These are phyloP conservation scores for Trichosporon sp. DNA, from an alignment of 1,284 basidiomycete genomes.

Conservation along the genomic window DNA sequence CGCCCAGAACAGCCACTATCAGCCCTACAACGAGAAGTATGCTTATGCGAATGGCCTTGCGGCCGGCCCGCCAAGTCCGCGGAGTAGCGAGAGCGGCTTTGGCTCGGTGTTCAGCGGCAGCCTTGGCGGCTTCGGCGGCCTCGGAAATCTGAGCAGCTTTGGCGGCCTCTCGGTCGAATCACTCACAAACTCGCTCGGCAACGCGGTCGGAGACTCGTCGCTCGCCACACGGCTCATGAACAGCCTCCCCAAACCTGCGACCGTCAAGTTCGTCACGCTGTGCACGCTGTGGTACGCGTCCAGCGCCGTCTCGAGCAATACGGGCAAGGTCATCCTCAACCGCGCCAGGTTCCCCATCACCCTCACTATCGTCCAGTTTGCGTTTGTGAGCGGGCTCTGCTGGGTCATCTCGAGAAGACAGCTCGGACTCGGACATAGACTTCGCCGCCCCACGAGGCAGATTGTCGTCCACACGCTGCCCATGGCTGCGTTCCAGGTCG, in stretches of 20 bases:
- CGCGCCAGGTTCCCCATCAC: constrained; percentile 48
- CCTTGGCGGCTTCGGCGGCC: neutral
- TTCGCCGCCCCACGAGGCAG: constrained; percentile 63
- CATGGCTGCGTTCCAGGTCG: constrained; percentile 86
- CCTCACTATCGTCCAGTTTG: constrained; percentile 96
- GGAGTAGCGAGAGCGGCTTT: too few relatives aligned
- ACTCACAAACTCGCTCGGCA: neutral
- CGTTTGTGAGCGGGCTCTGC: constrained; percentile 83
- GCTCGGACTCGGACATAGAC: constrained; percentile 52
- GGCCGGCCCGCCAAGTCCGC: neutral
- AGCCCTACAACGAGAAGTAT: neutral
- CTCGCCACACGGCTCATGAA: neutral
- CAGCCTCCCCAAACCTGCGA: constrained; percentile 28
- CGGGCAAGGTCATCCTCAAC: constrained; percentile 49
- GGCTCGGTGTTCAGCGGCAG: neutral
- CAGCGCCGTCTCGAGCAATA: constrained; percentile 49
- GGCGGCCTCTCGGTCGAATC: too few relatives aligned
- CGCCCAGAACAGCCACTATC: neutral
- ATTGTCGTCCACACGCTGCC: constrained; percentile 76
- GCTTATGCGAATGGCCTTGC: neutral
- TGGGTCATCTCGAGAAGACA: constrained; percentile 67
- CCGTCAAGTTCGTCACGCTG: constrained; percentile 43
- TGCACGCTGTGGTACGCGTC: constrained; percentile 49
- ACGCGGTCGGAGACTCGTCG: neutral
- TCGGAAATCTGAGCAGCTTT: neutral